phyloP scores from a whole-genome alignment of 352 stramenopile species.

The Pythium coloratum region DNA sequence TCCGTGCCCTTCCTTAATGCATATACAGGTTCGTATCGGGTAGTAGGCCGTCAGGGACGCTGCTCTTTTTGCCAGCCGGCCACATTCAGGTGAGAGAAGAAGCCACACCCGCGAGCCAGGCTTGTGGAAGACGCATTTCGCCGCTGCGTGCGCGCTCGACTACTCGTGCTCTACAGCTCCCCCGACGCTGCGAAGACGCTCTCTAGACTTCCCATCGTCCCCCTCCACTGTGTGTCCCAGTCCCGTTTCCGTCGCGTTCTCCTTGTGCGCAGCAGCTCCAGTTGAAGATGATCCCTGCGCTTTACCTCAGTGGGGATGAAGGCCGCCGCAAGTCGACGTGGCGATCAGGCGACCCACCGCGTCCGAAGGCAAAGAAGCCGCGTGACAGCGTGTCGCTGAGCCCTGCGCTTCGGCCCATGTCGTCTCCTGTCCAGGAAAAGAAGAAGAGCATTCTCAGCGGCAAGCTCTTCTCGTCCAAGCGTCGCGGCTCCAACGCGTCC shows the following conservation, averaged over 20 bases:
- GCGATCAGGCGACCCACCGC: conserved; percentile 9
- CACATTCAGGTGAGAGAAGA: background rate
- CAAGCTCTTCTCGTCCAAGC: conserved; percentile 61
- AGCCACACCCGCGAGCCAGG: background rate
- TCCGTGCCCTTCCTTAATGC: conserved; percentile 10
- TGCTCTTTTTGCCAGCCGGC: background rate
- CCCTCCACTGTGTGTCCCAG: background rate
- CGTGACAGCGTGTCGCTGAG: conserved; percentile 10
- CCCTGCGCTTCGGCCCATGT: conserved; percentile 15
- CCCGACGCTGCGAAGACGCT: background rate
- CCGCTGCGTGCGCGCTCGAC: background rate
- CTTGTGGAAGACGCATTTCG: background rate
- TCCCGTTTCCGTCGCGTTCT: background rate
- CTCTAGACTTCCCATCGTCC: background rate
- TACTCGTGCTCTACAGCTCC: background rate
- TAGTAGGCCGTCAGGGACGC: background rate
- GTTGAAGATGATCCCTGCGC: conserved; percentile 16
- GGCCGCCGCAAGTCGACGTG: conserved; percentile 21
- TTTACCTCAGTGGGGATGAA: conserved; percentile 7
- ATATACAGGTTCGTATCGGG: conserved; percentile 10
- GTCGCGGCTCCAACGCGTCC: conserved; percentile 25
- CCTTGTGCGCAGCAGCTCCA: background rate
- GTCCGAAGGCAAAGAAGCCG: conserved; percentile 1
- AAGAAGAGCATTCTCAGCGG: conserved; percentile 44
- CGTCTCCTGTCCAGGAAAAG: conserved; percentile 23